Evolutionary conservation across 352 stramenopile genomes (phyloP).

Genomic region (Pythium biforme): DNA sequence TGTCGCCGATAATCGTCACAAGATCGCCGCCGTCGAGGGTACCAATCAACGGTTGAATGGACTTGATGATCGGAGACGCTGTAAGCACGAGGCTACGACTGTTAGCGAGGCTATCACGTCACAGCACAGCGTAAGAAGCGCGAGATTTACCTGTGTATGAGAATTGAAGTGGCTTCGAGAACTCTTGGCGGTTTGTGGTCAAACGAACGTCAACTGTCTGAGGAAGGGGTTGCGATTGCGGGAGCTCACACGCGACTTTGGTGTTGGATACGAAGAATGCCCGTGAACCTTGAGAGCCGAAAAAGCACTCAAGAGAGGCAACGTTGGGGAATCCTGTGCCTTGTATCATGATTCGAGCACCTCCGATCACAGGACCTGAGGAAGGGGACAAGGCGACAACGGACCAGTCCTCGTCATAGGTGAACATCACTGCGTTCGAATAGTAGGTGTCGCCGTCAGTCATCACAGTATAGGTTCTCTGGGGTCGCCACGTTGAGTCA

Average conservation of each 20-base stretch:
- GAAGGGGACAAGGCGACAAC: constrained; percentile 28
- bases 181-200: constrained; percentile 60
- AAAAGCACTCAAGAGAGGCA: constrained; percentile 21
- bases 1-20: constrained; percentile 18
- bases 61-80: constrained; percentile 41
- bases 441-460: constrained; percentile 51
- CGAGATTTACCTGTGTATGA: constrained; percentile 44
- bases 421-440: constrained; percentile 57
- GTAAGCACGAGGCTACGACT: neutral
- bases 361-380: constrained; percentile 33
- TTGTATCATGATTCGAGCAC: constrained; percentile 35
- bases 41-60: constrained; percentile 12
- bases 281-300: constrained; percentile 5
- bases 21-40: constrained; percentile 11
- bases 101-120: neutral
- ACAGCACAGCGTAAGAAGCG: neutral
- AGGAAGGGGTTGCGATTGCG: neutral
- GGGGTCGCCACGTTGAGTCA: constrained; percentile 24
- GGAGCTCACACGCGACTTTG: constrained; percentile 12
- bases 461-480: constrained; percentile 47
- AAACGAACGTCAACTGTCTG: constrained; percentile 37
- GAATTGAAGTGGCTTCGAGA: constrained; percentile 38
- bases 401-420: constrained; percentile 45
- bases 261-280: constrained; percentile 7
- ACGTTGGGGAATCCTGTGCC: constrained; percentile 21